Percentiles rank a stretch among this genome's conserved stretches.
Conservation (phyloP, 1,139 yeast species). For the Geotrichum australiense region DNA sequence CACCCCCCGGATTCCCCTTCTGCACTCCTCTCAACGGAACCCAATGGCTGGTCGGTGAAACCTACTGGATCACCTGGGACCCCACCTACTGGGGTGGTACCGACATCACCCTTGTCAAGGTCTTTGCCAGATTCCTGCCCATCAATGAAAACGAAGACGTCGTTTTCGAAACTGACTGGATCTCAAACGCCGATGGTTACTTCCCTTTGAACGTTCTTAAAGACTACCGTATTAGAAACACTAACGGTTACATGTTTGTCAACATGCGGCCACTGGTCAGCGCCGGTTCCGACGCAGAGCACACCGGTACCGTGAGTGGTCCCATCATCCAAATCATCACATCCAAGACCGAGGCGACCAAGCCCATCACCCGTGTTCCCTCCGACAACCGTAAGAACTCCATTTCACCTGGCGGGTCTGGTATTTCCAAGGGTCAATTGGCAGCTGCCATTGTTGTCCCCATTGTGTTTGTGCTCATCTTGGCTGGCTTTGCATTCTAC, state of each 20-base stretch:
- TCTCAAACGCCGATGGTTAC: conserved; percentile 36
- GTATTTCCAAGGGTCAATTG: conserved; percentile 26
- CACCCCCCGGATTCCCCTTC: conserved; percentile 35
- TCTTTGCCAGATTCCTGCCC: conserved; percentile 34
- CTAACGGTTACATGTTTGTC: conserved; percentile 35
- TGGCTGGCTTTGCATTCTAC: conserved; percentile 17
- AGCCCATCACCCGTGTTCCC: conserved; percentile 34
- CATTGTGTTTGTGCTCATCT: conserved; percentile 30
- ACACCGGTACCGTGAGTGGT: conserved; percentile 36
- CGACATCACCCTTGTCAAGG: conserved; percentile 32
- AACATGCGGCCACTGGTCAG: conserved; percentile 36
- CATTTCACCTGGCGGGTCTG: conserved; percentile 21
- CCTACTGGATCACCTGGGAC: conserved; percentile 42
- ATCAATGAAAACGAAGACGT: conserved; percentile 28
- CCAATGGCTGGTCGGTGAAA: conserved; percentile 39
- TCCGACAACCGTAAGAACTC: conserved; percentile 32
- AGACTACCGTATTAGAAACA: conserved; percentile 27
- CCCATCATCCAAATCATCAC: conserved; percentile 36
- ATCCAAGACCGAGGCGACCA: conserved; percentile 28
- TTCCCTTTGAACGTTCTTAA: conserved; percentile 33
- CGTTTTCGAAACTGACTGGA: conserved; percentile 32
- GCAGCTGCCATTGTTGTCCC: conserved; percentile 43
- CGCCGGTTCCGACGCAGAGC: conserved; percentile 31
- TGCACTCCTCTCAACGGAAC: conserved; percentile 38
- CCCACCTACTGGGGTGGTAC: conserved; percentile 37